Percentiles rank a stretch among this genome's conserved stretches.
These are phyloP conservation scores for Penicillium paxilli DNA, from an alignment of 495 filamentous ascomycete genomes.

Conservation along the genomic window DNA sequence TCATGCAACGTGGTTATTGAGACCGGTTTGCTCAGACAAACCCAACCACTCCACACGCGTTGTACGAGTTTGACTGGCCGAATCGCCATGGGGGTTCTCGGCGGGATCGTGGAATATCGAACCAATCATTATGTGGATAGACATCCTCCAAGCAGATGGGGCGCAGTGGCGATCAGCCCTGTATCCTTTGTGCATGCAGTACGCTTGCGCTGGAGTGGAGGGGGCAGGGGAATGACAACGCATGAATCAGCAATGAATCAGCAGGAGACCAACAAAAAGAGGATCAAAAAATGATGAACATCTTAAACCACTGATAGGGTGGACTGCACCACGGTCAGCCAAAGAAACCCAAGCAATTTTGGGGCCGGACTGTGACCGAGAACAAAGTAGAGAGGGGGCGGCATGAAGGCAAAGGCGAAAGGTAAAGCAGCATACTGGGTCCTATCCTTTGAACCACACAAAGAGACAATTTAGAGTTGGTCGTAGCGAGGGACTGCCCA, in stretches of 20 bases:
- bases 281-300: background rate
- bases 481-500: constrained; percentile 26
- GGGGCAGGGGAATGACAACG: background rate
- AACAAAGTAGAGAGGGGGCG: background rate
- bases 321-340: background rate
- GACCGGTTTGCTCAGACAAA: background rate
- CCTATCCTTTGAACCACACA: background rate
- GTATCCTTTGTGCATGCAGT: background rate
- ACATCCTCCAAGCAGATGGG: constrained; percentile 26
- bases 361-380: background rate
- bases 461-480: constrained; percentile 25
- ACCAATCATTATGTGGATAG: constrained; percentile 27
- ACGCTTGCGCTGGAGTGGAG: background rate
- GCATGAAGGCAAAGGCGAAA: background rate
- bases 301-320: background rate
- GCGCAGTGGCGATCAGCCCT: constrained; percentile 32
- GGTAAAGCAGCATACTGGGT: background rate
- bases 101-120: constrained; percentile 32
- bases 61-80: constrained; percentile 5
- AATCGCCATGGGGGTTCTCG: constrained; percentile 5
- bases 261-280: background rate
- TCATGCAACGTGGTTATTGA: background rate
- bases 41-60: background rate
- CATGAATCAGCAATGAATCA: background rate
- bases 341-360: background rate